Conservation (phyloP, 306 rosid genomes). For the Quercus rubra region DNA sequence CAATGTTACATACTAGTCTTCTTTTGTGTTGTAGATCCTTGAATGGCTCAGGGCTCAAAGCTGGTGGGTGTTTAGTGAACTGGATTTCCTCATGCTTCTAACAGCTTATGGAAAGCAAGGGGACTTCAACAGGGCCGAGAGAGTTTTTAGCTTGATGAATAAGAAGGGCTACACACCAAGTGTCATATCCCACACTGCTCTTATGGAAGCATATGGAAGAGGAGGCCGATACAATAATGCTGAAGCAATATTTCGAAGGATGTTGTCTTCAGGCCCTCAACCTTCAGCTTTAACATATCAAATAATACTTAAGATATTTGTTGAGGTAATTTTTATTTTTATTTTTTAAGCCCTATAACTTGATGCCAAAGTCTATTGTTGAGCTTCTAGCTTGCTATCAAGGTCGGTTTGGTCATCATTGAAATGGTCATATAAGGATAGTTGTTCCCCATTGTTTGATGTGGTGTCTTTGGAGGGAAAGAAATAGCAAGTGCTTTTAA, state of each 20-base stretch:
- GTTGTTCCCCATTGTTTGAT: too few species aligned
- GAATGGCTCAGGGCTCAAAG: conserved; percentile 81
- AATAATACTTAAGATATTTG: conserved; percentile 75
- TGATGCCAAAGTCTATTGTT: not conserved
- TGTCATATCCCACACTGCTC: conserved; percentile 86
- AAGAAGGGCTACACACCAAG: conserved; percentile 66
- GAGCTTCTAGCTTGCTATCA: not conserved
- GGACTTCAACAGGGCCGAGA: conserved; percentile 75
- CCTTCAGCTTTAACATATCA: conserved; percentile 90
- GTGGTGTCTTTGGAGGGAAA: too few species aligned
- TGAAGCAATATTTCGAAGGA: conserved; percentile 89
- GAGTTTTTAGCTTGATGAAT: conserved; percentile 61
- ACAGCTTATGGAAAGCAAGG: conserved; percentile 94
- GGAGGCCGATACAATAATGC: conserved; percentile 75
- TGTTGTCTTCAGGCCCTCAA: conserved; percentile 86
- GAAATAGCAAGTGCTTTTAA: too few species aligned
- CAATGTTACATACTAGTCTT: not conserved
- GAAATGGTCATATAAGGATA: too few species aligned
- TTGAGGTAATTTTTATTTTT: conserved; percentile 47
- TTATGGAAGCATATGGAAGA: conserved; percentile 97
- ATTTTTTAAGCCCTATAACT: not conserved
- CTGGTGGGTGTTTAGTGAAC: conserved; percentile 90
- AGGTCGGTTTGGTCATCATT: not conserved
- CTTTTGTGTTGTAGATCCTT: conserved; percentile 56
- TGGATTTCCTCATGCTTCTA: conserved; percentile 89